Evolutionary conservation across 179 eudicot species (phyloP).

Genomic region (Silene noctiflora): DNA sequence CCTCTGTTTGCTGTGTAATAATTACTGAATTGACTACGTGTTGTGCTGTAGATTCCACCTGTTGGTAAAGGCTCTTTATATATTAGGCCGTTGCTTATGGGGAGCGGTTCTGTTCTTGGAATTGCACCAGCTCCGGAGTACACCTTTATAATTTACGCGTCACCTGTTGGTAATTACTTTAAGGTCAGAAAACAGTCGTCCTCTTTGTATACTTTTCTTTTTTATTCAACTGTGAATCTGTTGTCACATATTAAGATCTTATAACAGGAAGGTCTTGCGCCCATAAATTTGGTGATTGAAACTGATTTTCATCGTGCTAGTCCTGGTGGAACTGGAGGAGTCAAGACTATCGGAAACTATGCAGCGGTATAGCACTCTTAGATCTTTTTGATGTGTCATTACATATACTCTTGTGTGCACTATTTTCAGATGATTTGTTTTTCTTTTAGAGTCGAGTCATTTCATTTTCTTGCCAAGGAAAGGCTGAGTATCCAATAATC

Average conservation of each 20-base stretch:
- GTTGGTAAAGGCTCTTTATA: constrained; percentile 87
- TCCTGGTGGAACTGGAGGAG: constrained; percentile 98
- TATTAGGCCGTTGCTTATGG: constrained; percentile 90
- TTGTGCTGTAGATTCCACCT: constrained; percentile 74
- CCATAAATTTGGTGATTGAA: constrained; percentile 85
- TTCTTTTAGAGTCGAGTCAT: too few species aligned
- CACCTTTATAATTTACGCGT: constrained; percentile 77
- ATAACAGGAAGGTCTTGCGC: constrained; percentile 84
- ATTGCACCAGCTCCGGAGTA: constrained; percentile 96
- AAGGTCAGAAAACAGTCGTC: constrained; percentile 45
- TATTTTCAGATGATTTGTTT: not conserved
- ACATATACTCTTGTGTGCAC: not conserved
- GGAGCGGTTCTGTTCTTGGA: constrained; percentile 90
- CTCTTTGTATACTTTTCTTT: not conserved
- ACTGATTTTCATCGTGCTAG: constrained; percentile 92
- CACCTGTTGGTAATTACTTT: constrained; percentile 98
- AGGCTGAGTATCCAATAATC: too few species aligned
- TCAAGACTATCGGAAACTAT: constrained; percentile 86
- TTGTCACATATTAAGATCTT: constrained; percentile 17
- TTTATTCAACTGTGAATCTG: not conserved
- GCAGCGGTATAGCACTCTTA: constrained; percentile 61
- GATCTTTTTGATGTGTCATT: constrained; percentile 1
- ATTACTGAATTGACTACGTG: constrained; percentile 3
- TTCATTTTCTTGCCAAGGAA: too few species aligned
- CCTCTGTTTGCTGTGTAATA: not conserved